Evolutionary conservation across 306 rosid species (phyloP), one percentile per base, ranked within the genome.

Genomic region (Dicorynia guianensis): DNA sequence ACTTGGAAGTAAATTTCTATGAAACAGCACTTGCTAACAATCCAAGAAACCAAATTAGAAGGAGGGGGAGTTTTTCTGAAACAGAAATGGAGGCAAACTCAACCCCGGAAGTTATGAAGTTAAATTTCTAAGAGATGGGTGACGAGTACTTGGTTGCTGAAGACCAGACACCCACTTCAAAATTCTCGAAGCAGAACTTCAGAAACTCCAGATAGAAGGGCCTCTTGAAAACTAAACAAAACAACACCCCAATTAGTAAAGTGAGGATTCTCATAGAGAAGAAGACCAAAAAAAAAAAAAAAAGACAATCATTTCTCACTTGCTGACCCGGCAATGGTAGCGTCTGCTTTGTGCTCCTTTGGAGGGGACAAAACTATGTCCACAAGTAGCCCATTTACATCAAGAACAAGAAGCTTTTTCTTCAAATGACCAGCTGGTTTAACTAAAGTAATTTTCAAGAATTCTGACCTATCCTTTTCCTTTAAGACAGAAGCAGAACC

Each of bases 141-240:
- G 83, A 84, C 52, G 62, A 69, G 62, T 88, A 94, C 98, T 75
- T 84, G 50, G 44, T 68, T 87, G 97, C 85, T 68, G 98, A 92
- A 73, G 98, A 87, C 98, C 98, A 94, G 42, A 92, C 57, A 17
- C 82, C 98, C 64, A 92, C 97, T 84, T 94, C 97, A 85, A 94
- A 94, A 10, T 76, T 84, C 82, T 92, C 88, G 25, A 94, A 94
- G 93, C 98, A 94, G 81, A 92, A 94, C 66, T 81, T 72, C 48
- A 91, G 85, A 78, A 94, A 94, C 80, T 92, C 96, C 14, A 46
- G 38, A 83, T 60, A 94, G 82, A 72, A 89, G 50, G 98, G 97
- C 67, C 97, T 94, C 82, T 84, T 88, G 89, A 88, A 90, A 76
- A 92, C 98, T 94, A 91, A 75, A 89, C 77, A 25, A 44, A 76